These are phyloP conservation scores for Cantharellus cinnabarinus DNA, from an alignment of 768 basidiomycete genomes.

Conservation along the genomic window DNA sequence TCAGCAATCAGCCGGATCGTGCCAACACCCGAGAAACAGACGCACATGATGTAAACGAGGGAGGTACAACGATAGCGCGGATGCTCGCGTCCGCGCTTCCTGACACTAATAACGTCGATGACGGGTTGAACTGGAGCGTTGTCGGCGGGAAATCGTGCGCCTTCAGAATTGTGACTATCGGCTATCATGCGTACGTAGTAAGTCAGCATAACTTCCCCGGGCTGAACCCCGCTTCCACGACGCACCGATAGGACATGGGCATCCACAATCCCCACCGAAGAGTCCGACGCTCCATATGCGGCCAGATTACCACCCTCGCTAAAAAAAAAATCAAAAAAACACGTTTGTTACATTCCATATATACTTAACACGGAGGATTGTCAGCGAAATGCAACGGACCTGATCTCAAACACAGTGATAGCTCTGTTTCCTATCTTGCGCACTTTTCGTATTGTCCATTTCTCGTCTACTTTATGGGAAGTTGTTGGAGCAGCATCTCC, in stretches of 20 bases:
- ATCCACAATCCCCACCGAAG: slow-evolving; percentile 69
- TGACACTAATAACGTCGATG: slow-evolving; percentile 59
- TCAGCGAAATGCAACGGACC: slow-evolving; percentile 23
- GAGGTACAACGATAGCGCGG: slow-evolving; percentile 57
- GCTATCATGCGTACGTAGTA: slow-evolving; percentile 28
- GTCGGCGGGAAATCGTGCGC: slow-evolving; percentile 93
- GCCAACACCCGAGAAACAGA: too few relatives aligned
- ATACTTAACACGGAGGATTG: background rate
- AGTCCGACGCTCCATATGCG: slow-evolving; percentile 74
- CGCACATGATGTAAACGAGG: slow-evolving; percentile 9
- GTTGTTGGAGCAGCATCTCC: background rate
- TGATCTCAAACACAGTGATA: slow-evolving; percentile 74
- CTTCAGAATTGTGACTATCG: slow-evolving; percentile 67
- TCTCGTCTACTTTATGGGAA: slow-evolving; percentile 18
- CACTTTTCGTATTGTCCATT: slow-evolving; percentile 44
- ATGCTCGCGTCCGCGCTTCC: slow-evolving; percentile 83
- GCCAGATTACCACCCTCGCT: slow-evolving; percentile 68
- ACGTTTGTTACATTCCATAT: too few relatives aligned
- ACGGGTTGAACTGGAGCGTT: slow-evolving; percentile 69
- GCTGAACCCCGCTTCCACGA: slow-evolving; percentile 1
- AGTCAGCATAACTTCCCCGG: background rate
- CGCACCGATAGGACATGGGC: slow-evolving; percentile 55
- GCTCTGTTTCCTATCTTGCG: slow-evolving; percentile 62
- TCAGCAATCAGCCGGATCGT: too few relatives aligned
- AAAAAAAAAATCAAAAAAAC: slow-evolving; percentile 1